Conservation (phyloP, 345 rosid genomes). For the Conringia planisiliqua region DNA sequence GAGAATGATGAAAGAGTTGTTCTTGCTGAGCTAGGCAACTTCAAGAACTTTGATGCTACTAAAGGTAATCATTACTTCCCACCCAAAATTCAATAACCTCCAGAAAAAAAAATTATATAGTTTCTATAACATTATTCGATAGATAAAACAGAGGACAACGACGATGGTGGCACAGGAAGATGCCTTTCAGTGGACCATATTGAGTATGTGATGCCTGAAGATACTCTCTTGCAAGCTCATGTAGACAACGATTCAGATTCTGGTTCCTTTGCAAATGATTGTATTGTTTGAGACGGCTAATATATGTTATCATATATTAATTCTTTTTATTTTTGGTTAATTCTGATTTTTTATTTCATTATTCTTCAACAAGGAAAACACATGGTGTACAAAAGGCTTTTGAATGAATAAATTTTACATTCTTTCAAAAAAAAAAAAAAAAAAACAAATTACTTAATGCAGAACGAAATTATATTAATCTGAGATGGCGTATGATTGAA, state of each 20-base stretch:
- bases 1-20: not conserved
- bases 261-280: conserved; percentile 37
- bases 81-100: too few relatives aligned
- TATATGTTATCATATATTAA: not conserved
- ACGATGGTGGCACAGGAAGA: not conserved
- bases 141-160: not conserved
- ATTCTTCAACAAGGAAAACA: too few relatives aligned
- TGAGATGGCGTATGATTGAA: not conserved
- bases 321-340: too few relatives aligned
- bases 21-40: not conserved
- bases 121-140: not conserved
- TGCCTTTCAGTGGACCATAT: not conserved
- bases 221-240: not conserved
- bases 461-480: not conserved
- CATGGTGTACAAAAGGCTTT: too few relatives aligned
- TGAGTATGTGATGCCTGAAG: not conserved
- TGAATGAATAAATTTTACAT: too few relatives aligned
- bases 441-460: too few relatives aligned
- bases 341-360: too few relatives aligned
- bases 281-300: not conserved
- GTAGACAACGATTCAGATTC: conserved; percentile 56
- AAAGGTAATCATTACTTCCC: too few relatives aligned
- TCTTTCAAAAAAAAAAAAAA: too few relatives aligned
- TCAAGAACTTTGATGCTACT: not conserved
- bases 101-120: too few relatives aligned